Evolutionary conservation across 371 early-diverging fungal genomes (phyloP).

Genomic region (Mucor velutinosus): DNA sequence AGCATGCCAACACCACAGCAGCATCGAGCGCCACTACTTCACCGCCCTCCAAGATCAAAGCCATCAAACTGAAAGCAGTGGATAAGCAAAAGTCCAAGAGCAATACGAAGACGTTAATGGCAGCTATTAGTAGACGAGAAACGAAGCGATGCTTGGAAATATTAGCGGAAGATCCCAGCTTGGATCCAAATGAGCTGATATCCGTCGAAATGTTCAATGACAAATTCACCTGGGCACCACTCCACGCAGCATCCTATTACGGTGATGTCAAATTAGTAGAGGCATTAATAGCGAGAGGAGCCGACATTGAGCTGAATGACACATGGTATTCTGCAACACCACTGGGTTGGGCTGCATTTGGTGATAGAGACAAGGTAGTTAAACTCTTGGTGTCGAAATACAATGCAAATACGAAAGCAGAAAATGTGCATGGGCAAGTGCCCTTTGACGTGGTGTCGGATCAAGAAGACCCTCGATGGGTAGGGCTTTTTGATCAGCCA

Average conservation of each 20-base stretch:
- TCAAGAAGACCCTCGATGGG: conserved; percentile 65
- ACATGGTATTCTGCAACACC: conserved; percentile 87
- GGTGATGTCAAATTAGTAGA: conserved; percentile 72
- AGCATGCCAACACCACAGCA: not conserved
- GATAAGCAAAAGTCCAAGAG: conserved; percentile 32
- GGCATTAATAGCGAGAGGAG: conserved; percentile 72
- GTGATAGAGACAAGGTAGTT: conserved; percentile 54
- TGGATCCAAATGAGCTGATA: conserved; percentile 60
- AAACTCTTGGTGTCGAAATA: conserved; percentile 66
- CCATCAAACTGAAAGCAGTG: conserved; percentile 42
- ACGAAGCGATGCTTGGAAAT: conserved; percentile 34
- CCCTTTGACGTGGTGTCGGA: conserved; percentile 74
- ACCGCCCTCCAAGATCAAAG: conserved; percentile 28
- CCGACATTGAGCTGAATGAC: conserved; percentile 80
- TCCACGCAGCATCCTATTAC: conserved; percentile 87
- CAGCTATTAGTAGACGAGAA: conserved; percentile 35
- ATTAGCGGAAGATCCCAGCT: conserved; percentile 27
- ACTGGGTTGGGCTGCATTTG: conserved; percentile 92
- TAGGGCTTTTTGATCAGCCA: conserved; percentile 32
- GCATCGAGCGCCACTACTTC: conserved; percentile 4
- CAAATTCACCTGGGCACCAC: conserved; percentile 81
- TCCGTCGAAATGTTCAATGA: conserved; percentile 65
- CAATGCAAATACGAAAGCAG: conserved; percentile 64
- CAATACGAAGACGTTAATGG: conserved; percentile 23
- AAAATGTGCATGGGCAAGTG: conserved; percentile 71